Conservation (phyloP, 441 rosid species). For the Melastoma candidum region DNA sequence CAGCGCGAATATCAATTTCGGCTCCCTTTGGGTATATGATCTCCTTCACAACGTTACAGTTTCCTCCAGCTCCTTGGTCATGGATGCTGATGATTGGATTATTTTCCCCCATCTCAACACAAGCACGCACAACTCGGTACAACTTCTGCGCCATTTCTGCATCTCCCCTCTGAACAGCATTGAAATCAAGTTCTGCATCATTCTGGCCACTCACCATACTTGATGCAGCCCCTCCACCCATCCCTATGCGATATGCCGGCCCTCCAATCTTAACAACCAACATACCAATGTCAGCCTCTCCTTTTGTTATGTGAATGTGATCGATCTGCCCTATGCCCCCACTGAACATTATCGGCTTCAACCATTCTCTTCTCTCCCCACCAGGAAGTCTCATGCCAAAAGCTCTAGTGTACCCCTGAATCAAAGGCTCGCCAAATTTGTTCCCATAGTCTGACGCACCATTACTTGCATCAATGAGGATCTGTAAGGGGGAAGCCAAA, state of each 20-base stretch:
- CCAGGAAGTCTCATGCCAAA: conserved; percentile 94
- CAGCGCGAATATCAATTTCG: conserved; percentile 68
- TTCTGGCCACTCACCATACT: conserved; percentile 98
- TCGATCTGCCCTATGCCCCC: conserved; percentile 94
- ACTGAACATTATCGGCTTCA: conserved; percentile 98
- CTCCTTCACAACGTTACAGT: conserved; percentile 94
- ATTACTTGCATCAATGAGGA: conserved; percentile 84
- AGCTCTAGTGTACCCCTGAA: conserved; percentile 80
- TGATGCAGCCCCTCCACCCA: conserved; percentile 98
- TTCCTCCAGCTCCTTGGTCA: conserved; percentile 98
- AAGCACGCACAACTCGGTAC: conserved; percentile 87
- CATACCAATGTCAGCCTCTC: conserved; percentile 87
- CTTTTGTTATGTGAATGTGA: conserved; percentile 72
- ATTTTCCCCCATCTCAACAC: conserved; percentile 82
- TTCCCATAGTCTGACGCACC: conserved; percentile 97
- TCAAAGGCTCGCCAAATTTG: conserved; percentile 92
- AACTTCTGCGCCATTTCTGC: conserved; percentile 97
- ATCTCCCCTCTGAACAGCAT: conserved; percentile 96
- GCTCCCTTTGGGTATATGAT: conserved; percentile 92
- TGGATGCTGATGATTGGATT: conserved; percentile 96
- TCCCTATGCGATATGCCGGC: conserved; percentile 94
- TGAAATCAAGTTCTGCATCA: conserved; percentile 93
- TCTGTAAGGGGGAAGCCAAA: conserved; percentile 86
- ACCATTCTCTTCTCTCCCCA: conserved; percentile 93
- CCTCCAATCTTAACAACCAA: conserved; percentile 96